Evolutionary conservation across 2,329 filamentous ascomycete species (phyloP), one percentile per base, ranked within the genome.

Genomic region (Botryosphaeria agaves): DNA sequence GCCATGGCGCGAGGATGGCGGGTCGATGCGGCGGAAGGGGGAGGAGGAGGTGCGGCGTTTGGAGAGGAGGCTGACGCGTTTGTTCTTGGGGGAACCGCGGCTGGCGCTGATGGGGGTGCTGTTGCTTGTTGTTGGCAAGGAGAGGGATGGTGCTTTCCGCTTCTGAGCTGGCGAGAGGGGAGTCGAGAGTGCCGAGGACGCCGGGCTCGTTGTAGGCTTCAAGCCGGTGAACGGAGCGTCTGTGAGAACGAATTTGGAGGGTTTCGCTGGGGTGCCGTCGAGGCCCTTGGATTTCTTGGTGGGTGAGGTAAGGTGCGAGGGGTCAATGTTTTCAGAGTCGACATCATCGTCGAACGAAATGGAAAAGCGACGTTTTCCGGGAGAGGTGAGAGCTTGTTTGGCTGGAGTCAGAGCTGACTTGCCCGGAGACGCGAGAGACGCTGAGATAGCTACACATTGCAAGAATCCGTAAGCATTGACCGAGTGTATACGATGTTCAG

Each of bases 41-140:
- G 69, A 64, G n/a, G 64, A 66, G 11, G 66, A 68, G 35, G 71
- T 70, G 29, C 78, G 75, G 35, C 77, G 72, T 47, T 66, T 72
- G 30, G 69, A 72, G 25, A 83, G 62, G 38, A 83, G 70, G 30
- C 72, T 70, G 17, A 73, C 61, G 36, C 73, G 70, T 56, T 82
- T 84, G 42, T 63, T 54, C 44, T 76, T 78, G 2, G 83, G 82
- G 3, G 82, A 89, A 37, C 83, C 79, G 28, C 80, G 41, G 79
- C 80, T 24, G 78, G 76, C n/a, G 76, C 71, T 28, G 71, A 51
- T 28, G 46, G 57, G 47, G 42, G 56, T 40, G 32, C 54, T 48
- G 46, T 59, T 46, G 42, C 49, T 44, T 23, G 31, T 49, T 39
- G 15, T 46, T 48, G 6, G 31, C 30, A 46, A 21, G 41, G 31